Evolutionary conservation across 1,284 basidiomycete species (phyloP), one percentile per base, ranked within the genome.

Genomic region (Pisolithus thermaeus): DNA sequence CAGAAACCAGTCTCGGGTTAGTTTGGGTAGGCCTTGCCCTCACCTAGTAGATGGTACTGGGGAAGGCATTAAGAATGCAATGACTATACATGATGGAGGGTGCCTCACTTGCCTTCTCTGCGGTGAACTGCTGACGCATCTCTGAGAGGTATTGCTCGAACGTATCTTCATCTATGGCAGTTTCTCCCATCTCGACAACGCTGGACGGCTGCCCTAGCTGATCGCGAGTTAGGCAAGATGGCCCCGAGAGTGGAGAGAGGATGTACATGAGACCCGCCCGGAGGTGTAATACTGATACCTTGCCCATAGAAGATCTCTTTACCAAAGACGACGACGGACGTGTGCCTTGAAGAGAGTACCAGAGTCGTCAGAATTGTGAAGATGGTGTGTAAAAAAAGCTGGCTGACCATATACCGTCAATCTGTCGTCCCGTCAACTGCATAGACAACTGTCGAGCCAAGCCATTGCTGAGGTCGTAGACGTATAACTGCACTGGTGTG

Each of bases 391-490:
- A 5, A 45, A 9, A n/a, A 18, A 48, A 12, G 39, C 27, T 46
- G 40, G 70, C 80, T 56, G 51, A 90, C 91, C 91, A 95, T 50
- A 94, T 83, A 0, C 92, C 92, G 57, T 94, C 89, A 51, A 94
- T 90, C 66, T 92, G 90, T 49, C 80, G 81, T 3, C 93, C 93
- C 0, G 87, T 90, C 47, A 96, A 74, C 62, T 88, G 83, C 40
- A 78, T 68, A 8, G 90, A 92, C 49, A 95, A 72, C 54, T 82
- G 78, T 53, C 78, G 77, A 3, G 91, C 92, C 60, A 95, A 75
- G 42, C 92, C 92, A 65, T 87, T 83, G 64, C 84, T 92, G 51
- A 95, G 83, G 65, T 97, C 93, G 68, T 97, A 97, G 0, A 96
- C 83, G 62, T 93, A 94, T 37, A 97, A 79, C 61, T 88, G 73